Base-by-base conservation (phyloP, 352 stramenopile genomes). In the Phytophthora melonis region DNA sequence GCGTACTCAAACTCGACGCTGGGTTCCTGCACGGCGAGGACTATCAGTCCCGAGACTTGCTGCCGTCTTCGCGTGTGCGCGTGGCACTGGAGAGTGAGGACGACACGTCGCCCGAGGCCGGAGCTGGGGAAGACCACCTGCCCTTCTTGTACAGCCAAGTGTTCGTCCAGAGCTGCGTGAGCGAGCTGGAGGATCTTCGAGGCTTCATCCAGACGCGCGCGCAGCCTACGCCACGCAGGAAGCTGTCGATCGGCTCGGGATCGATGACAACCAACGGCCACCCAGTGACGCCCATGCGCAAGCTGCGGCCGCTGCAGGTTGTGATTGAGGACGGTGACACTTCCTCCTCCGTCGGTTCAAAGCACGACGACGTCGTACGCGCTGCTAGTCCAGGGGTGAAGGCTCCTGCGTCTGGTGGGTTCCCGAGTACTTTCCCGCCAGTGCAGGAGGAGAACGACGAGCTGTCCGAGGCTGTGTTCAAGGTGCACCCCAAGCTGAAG, bases 61-160 rank as follows among this genome's bases (percentile, higher is more conserved):
- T 74, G 16, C 68, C 76, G 32, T 60, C 74, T 0, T n/a, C 23
- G 0, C 53, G 62, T 27, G 58, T 84, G 9, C 16, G 72, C 10
- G 47, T 75, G 1, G 30, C 58, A 3, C 65, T 84, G 10, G 50
- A 61, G 34, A 19, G 45, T 32, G 47, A 66, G 5, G 39, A 68
- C 4, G 58, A 70, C 50, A n/a, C 19, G 9, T 54, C 43, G 11
- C 41, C 41, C 0, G 50, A 82, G 8, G 52, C 19, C 63, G 36
- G 39, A 30, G 1, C 56, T 18, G 77, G 70, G 41, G 66, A 80
- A 65, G 86, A 93, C 49, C 34, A 49, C 1, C 50, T 92, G n/a
- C 83, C 84, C 23, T 93, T 92, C 47, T 69, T 93, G 34, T 88
- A 85, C 68, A 91, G 78, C 43, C 79, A 84, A 68, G 82, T 93